Percentiles rank a stretch among this genome's conserved stretches.
These are phyloP conservation scores for Aspergillus pseudoviridinutans DNA, from an alignment of 2,329 filamentous ascomycete genomes.

Conservation along the genomic window DNA sequence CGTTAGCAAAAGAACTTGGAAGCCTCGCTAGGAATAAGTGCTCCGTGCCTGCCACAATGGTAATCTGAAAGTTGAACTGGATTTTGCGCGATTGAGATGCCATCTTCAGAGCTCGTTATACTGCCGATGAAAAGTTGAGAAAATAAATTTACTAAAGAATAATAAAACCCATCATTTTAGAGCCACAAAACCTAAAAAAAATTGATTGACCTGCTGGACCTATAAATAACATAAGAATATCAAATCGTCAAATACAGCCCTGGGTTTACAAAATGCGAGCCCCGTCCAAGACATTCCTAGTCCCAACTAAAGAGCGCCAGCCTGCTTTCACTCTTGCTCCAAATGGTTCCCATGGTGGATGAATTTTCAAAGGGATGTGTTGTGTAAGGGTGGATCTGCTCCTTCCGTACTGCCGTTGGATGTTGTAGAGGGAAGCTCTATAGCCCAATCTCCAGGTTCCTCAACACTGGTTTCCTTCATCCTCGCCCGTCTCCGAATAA, in stretches of 20 bases:
- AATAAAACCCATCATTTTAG: not conserved
- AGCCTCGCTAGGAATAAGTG: no score
- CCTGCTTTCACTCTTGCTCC: not conserved
- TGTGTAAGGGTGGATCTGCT: not conserved
- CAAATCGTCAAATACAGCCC: not conserved
- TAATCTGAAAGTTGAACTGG: not conserved
- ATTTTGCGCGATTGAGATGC: no score
- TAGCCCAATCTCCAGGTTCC: not conserved
- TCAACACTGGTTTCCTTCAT: constrained; percentile 50
- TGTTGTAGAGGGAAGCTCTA: not conserved
- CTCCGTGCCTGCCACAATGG: not conserved
- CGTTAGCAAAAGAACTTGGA: not conserved
- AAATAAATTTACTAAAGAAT: not conserved
- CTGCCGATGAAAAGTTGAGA: no score
- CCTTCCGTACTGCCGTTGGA: not conserved
- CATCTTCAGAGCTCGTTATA: no score
- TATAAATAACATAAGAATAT: not conserved
- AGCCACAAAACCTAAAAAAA: not conserved
- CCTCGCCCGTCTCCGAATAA: constrained; percentile 47
- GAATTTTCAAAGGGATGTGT: not conserved
- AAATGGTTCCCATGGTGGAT: not conserved
- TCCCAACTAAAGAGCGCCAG: no score
- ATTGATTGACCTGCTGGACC: not conserved
- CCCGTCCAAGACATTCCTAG: not conserved
- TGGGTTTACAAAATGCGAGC: not conserved